A percentile compares a stretch with the other conserved stretches of the same genome.
These are phyloP conservation scores for Hygrophila difformis DNA, from an alignment of 257 asterid genomes.

Conservation along the genomic window DNA sequence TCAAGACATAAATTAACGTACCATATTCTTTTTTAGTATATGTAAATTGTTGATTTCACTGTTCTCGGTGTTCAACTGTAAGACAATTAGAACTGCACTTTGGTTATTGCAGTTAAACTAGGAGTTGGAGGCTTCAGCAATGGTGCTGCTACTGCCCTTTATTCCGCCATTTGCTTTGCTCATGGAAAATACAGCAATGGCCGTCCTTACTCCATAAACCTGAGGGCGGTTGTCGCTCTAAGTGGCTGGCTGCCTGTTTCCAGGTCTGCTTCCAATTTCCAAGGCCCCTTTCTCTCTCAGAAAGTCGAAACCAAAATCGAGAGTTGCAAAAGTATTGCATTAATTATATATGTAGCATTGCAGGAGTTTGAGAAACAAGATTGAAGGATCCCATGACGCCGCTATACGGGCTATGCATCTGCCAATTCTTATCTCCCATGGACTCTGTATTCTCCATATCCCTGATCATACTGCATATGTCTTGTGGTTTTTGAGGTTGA, in stretches of 20 bases:
- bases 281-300: too few relatives aligned
- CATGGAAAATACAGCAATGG: slow-evolving; percentile 82
- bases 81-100: too few relatives aligned
- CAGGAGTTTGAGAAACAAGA: slow-evolving; percentile 68
- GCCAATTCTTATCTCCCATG: slow-evolving; percentile 88
- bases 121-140: slow-evolving; percentile 97
- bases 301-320: too few relatives aligned
- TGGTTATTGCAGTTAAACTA: slow-evolving; percentile 57
- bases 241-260: slow-evolving; percentile 98
- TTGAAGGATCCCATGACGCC: slow-evolving; percentile 80
- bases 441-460: slow-evolving; percentile 46
- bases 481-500: too few relatives aligned
- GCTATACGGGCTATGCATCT: slow-evolving; percentile 80
- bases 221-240: slow-evolving; percentile 70
- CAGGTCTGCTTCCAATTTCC: slow-evolving; percentile 31
- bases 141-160: slow-evolving; percentile 92
- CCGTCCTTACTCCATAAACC: slow-evolving; percentile 60
- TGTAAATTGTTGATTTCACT: too few relatives aligned
- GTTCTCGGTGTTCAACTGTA: too few relatives aligned
- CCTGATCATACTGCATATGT: too few relatives aligned
- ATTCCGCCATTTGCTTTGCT: slow-evolving; percentile 86
- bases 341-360: background rate
- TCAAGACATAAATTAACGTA: too few relatives aligned
- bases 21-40: too few relatives aligned
- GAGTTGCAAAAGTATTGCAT: too few relatives aligned